Evolutionary conservation across 2,329 filamentous ascomycete genomes (phyloP), one percentile per base, ranked within the genome.

Genomic region (Colletotrichum tamarilloi): DNA sequence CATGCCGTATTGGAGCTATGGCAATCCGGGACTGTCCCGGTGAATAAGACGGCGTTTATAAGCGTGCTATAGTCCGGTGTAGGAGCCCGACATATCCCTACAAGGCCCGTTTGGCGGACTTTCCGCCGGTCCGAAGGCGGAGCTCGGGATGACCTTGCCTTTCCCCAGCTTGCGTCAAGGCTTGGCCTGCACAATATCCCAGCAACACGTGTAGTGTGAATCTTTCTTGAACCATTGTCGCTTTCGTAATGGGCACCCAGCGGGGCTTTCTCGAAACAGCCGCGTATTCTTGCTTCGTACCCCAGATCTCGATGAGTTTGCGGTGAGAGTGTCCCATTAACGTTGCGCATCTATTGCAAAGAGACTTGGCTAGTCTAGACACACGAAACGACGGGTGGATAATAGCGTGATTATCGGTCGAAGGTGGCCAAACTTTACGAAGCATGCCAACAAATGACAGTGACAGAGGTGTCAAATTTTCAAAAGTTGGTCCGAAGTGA

Each of bases 331-430:
- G 26, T 72, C 66, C 55, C 32, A 38, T 55, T n/a, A 55, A 69
- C n/a, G 70, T 64, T 30, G 66, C 59, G 59, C 32, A 49, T 60
- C n/a, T 68, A 70, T 66, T 46, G 22, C 35, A 35, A 30, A 52
- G 42, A 16, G 49, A 62, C 26, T 30, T 57, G 62, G 67, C 35
- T 69, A 42, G 35, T 24, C 35, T 28, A 49, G 53, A 52, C 67
- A 73, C 71, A 73, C 67, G 56, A 70, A 71, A 73, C 60, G 56
- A 65, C 49, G 28, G 67, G 55, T 30, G 57, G 55, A 28, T 55
- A 73, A 62, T 59, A 70, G 56, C 35, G 35, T n/a, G 28, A 56
- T 60, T 35, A 16, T 28, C 59, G 26, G 22, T 65, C 22, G 4
- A 19, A 24, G 52, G 16, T 57, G 38, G 28, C 35, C 56, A 22